A percentile compares a stretch with the other conserved stretches of the same genome.
Conservation (phyloP, 2,329 filamentous ascomycete species). For the Alternaria panax region DNA sequence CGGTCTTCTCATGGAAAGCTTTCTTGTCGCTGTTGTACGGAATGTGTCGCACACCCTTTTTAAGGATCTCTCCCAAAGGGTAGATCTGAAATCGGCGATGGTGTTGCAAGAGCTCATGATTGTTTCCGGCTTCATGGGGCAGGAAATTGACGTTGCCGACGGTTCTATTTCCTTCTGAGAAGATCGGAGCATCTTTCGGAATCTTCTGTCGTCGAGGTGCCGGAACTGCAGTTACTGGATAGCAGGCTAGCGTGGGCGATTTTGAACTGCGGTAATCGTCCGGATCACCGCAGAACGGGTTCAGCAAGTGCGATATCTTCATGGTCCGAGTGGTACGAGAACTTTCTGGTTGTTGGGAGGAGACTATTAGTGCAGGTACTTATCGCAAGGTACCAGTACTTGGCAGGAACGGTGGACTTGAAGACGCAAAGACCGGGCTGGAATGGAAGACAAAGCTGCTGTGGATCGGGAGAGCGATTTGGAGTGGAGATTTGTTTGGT, state of each 20-base stretch:
- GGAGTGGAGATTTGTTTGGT: constrained; percentile 26
- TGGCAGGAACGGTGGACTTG: constrained; percentile 28
- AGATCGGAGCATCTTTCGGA: constrained; percentile 69
- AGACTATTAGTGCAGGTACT: constrained; percentile 7
- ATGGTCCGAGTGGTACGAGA: constrained; percentile 26
- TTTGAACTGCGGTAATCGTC: constrained; percentile 21
- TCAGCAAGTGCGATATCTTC: constrained; percentile 54
- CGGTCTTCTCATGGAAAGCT: constrained; percentile 83
- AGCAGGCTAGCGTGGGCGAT: constrained; percentile 20
- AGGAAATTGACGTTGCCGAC: constrained; percentile 75
- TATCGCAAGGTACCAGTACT: constrained; percentile 23
- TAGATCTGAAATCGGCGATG: constrained; percentile 71
- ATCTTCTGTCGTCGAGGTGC: constrained; percentile 61
- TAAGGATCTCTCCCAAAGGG: constrained; percentile 66
- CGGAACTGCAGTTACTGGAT: constrained; percentile 10
- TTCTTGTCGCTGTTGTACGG: constrained; percentile 97
- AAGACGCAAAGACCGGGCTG: constrained; percentile 18
- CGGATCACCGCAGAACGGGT: constrained; percentile 39
- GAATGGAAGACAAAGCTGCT: constrained; percentile 26
- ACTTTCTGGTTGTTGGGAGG: not conserved
- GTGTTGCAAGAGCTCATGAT: constrained; percentile 63
- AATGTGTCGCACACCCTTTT: constrained; percentile 69
- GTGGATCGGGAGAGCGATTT: constrained; percentile 32
- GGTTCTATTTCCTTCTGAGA: constrained; percentile 64
- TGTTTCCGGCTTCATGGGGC: constrained; percentile 69